phyloP scores from a whole-genome alignment of 352 stramenopile genomes.

The Phytophthora pistaciae region DNA sequence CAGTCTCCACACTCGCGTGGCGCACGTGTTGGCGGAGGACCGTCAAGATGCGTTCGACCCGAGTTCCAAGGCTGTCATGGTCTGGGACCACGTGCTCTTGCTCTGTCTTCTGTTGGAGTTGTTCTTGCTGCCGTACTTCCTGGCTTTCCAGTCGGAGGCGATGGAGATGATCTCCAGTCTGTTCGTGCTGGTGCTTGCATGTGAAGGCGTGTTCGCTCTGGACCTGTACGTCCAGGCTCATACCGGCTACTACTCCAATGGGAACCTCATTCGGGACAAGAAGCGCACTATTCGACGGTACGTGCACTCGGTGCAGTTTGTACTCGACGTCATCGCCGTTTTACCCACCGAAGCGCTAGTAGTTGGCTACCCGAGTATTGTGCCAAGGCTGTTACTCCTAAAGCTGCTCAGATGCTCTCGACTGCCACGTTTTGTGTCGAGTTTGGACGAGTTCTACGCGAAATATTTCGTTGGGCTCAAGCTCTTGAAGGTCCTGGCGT shows the following conservation, averaged over 20 bases:
- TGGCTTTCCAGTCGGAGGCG: constrained; percentile 45
- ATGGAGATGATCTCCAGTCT: constrained; percentile 33
- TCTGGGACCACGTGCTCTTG: constrained; percentile 69
- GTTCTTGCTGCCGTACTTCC: constrained; percentile 65
- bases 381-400: constrained; percentile 41
- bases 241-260: constrained; percentile 69
- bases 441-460: constrained; percentile 68
- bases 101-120: constrained; percentile 53
- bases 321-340: constrained; percentile 58
- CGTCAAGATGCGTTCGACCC: constrained; percentile 57
- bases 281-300: constrained; percentile 55
- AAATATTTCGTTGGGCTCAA: constrained; percentile 65
- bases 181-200: constrained; percentile 32
- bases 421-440: constrained; percentile 53
- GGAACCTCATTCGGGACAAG: constrained; percentile 60
- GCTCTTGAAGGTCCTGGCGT: constrained; percentile 54
- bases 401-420: constrained; percentile 58
- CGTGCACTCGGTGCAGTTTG: constrained; percentile 52
- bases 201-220: constrained; percentile 56
- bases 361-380: constrained; percentile 4
- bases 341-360: constrained; percentile 30
- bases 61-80: constrained; percentile 41
- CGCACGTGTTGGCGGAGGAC: constrained; percentile 30
- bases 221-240: constrained; percentile 71
- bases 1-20: constrained; percentile 22